These are phyloP conservation scores for Aspergillus sp. DNA, from an alignment of 2,329 filamentous ascomycete species.

Conservation along the genomic window DNA sequence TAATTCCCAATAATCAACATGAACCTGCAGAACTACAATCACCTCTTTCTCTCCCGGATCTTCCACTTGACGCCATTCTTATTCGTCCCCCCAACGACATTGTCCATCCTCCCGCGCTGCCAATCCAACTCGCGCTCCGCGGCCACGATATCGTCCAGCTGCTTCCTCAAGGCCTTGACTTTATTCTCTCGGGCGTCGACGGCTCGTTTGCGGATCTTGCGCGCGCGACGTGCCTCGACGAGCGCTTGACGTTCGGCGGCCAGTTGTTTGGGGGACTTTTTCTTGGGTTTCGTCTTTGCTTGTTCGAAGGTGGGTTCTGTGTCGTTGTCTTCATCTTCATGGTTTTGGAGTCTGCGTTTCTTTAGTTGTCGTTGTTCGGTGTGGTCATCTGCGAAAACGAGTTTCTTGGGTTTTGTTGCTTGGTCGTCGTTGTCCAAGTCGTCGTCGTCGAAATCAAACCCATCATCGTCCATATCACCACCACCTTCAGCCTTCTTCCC, in stretches of 20 bases:
- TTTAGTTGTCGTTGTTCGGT: constrained; percentile 26
- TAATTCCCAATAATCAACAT: too few relatives aligned
- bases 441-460: constrained; percentile 15
- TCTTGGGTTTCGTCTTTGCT: constrained; percentile 7
- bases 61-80: constrained; percentile 59
- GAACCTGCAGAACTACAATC: constrained; percentile 1
- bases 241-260: constrained; percentile 34
- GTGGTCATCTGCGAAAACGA: constrained; percentile 34
- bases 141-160: constrained; percentile 47
- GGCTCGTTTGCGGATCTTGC: constrained; percentile 42
- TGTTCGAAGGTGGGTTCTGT: constrained; percentile 14
- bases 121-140: constrained; percentile 51
- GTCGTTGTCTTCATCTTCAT: constrained; percentile 19
- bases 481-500: constrained; percentile 9
- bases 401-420: constrained; percentile 20
- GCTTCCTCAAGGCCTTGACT: constrained; percentile 45
- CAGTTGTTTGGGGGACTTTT: constrained; percentile 39
- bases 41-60: constrained; percentile 50
- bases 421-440: constrained; percentile 7
- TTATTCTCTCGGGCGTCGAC: constrained; percentile 43
- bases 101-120: constrained; percentile 55
- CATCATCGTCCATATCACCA: constrained; percentile 11
- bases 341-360: constrained; percentile 7
- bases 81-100: constrained; percentile 52
- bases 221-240: constrained; percentile 30